Evolutionary conservation across 768 basidiomycete species (phyloP), one percentile per base, ranked within the genome.

Genomic region (Lepiota brunneoincarnata): DNA sequence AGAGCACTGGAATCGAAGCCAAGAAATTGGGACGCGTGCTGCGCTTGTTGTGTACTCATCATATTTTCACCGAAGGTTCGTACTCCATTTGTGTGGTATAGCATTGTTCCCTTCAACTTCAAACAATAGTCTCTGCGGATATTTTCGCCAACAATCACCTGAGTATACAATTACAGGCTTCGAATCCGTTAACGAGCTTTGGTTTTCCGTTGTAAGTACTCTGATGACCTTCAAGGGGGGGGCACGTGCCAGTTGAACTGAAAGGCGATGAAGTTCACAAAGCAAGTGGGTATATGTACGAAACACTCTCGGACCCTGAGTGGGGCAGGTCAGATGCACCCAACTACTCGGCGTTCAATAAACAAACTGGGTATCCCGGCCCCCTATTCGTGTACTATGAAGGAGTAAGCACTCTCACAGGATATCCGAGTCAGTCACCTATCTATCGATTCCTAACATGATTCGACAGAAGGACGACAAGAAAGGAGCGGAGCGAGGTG

Each of bases 111-210:
- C n/a, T n/a, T n/a, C n/a, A n/a, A n/a, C n/a, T n/a, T n/a, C n/a
- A 28, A 21, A n/a, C 9, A 41, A 11, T n/a, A 20, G 31, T 35
- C 10, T 70, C 3, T 61, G 64, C 2, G 2, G 66, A 73, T 43
- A 69, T 72, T 0, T 77, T 74, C 49, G 68, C 72, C 14, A 75
- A 77, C 57, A 77, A 76, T 58, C 68, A 73, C 2, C 64, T 78
- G 11, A 73, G 71, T 42, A 58, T 69, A 31, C 62, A 66, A 17
- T 61, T 75, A 6, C 51, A 67, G 0, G 64, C 67, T 3, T 55
- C 49, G 6, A 63, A 64, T 38, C 61, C 64, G 2, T 51, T 74
- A 6, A 63, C 62, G 14, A 59, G 55, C 31, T 50, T 69, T 7
- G 60, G 67, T 3, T 43, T 58, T 15, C 64, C 67, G 40, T 24